Conservation (phyloP, 441 rosid species). For the Erodium moschatum region DNA sequence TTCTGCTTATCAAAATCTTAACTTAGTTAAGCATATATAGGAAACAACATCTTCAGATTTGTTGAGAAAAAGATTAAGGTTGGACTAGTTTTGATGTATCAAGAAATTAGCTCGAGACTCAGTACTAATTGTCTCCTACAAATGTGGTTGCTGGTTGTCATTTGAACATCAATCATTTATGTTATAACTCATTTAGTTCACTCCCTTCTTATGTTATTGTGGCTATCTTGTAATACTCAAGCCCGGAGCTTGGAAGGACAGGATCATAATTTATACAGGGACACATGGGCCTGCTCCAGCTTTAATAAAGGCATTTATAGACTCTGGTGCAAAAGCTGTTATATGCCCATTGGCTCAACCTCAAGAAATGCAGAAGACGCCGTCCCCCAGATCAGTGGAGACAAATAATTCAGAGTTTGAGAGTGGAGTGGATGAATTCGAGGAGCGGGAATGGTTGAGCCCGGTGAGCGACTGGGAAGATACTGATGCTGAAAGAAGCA, state of each 20-base stretch:
- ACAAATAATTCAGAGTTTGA: conserved; percentile 38
- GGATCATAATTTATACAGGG: conserved; percentile 78
- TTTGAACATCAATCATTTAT: not conserved
- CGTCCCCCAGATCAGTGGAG: conserved; percentile 33
- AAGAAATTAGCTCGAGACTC: too few relatives aligned
- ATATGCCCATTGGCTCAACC: conserved; percentile 72
- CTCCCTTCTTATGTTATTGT: not conserved
- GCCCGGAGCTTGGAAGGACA: conserved; percentile 97
- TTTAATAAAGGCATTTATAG: conserved; percentile 68
- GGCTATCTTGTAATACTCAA: conserved; percentile 21
- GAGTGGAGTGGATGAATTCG: conserved; percentile 77
- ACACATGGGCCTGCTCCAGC: conserved; percentile 58
- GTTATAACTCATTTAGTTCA: not conserved
- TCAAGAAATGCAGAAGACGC: conserved; percentile 37
- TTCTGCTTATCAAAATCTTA: not conserved
- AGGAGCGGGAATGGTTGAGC: conserved; percentile 51
- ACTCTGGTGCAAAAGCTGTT: conserved; percentile 85
- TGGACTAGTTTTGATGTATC: too few relatives aligned
- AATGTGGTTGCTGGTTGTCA: not conserved
- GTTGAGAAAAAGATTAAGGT: not conserved
- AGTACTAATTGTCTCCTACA: not conserved
- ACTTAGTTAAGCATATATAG: not conserved
- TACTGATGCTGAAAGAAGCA: conserved; percentile 52
- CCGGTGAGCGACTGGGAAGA: conserved; percentile 93
- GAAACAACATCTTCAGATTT: not conserved